Evolutionary conservation across 73 alveolate species (phyloP).

Genomic region (Urostyla sp.): DNA sequence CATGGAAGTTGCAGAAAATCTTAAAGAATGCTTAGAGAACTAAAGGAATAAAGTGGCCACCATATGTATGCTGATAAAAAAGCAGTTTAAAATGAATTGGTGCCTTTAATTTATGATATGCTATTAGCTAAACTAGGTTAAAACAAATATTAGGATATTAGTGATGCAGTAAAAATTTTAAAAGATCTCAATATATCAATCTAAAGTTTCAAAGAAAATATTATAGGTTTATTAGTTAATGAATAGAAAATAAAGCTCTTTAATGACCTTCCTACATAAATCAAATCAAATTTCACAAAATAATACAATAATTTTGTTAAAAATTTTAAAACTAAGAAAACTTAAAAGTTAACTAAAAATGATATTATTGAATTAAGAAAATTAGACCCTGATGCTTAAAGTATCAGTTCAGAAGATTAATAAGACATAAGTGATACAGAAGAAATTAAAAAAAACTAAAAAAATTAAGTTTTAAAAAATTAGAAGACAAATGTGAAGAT

Average conservation of each 20-base stretch:
- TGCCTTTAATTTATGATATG: slow-evolving; percentile 70
- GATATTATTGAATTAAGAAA: background rate
- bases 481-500: background rate
- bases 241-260: slow-evolving; percentile 1
- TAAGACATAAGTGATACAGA: slow-evolving; percentile 5
- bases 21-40: slow-evolving; percentile 81
- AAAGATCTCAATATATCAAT: slow-evolving; percentile 67
- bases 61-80: slow-evolving; percentile 16
- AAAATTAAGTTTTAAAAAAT: background rate
- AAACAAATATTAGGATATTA: slow-evolving; percentile 56
- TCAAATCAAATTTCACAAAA: slow-evolving; percentile 28
- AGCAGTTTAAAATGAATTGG: slow-evolving; percentile 71
- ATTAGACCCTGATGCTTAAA: too few relatives aligned
- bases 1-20: slow-evolving; percentile 73
- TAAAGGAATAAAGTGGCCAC: slow-evolving; percentile 74
- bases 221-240: slow-evolving; percentile 68
- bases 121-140: slow-evolving; percentile 12
- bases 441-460: background rate
- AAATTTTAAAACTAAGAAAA: slow-evolving; percentile 29
- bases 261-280: background rate
- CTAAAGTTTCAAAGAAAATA: slow-evolving; percentile 80
- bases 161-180: slow-evolving; percentile 70
- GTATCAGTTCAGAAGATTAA: slow-evolving; percentile 21
- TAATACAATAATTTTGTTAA: slow-evolving; percentile 2
- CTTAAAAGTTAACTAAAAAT: background rate